Evolutionary conservation across 495 filamentous ascomycete species (phyloP).

Genomic region (Penicillium verhagenii): DNA sequence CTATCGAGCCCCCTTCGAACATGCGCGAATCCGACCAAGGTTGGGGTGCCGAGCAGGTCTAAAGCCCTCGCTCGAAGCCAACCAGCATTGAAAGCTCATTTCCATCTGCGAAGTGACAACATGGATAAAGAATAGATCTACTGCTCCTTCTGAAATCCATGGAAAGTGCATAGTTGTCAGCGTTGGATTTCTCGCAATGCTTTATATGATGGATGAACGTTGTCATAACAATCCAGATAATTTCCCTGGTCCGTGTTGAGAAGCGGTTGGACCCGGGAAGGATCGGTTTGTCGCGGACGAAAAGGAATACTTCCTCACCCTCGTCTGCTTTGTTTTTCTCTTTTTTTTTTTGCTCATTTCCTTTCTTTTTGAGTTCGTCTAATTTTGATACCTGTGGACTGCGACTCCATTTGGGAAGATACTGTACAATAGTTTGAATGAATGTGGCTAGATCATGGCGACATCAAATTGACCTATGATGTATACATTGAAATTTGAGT

Average conservation of each 20-base stretch:
- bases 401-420: slow-evolving; percentile 7
- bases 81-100: slow-evolving; percentile 1
- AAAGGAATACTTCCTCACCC: background rate
- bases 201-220: slow-evolving; percentile 2
- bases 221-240: background rate
- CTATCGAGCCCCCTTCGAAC: slow-evolving; percentile 95
- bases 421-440: slow-evolving; percentile 18
- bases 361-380: background rate
- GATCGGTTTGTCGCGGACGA: background rate
- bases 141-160: background rate
- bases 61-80: slow-evolving; percentile 20
- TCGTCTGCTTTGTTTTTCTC: background rate
- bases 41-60: slow-evolving; percentile 92
- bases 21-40: slow-evolving; percentile 90
- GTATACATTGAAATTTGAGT: background rate
- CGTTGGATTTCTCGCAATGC: slow-evolving; percentile 2
- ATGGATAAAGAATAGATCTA: background rate
- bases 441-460: slow-evolving; percentile 7
- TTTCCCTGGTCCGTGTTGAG: background rate
- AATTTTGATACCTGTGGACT: slow-evolving; percentile 9
- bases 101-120: background rate
- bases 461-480: slow-evolving; percentile 7
- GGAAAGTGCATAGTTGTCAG: slow-evolving; percentile 3
- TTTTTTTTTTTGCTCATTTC: background rate
- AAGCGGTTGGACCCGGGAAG: background rate